A percentile compares a stretch with the other conserved stretches of the same genome.
phyloP scores from a whole-genome alignment of 495 filamentous ascomycete genomes.

The Apodospora peruviana region DNA sequence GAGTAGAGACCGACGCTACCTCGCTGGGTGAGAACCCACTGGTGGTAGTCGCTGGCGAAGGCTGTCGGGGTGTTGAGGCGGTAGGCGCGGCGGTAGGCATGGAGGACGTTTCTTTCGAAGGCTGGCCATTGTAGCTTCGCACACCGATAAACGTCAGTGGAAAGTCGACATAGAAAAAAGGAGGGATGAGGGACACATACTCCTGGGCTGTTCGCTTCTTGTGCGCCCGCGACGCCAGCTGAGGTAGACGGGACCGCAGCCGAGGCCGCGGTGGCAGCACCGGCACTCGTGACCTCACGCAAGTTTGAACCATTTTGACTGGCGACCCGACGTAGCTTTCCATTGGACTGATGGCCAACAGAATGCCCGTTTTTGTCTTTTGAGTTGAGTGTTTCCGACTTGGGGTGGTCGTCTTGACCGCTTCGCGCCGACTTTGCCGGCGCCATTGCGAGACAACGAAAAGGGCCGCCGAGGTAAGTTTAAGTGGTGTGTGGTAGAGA shows the following conservation, averaged over 20 bases:
- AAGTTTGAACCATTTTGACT: constrained; percentile 40
- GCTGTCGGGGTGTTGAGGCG: constrained; percentile 64
- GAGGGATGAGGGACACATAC: constrained; percentile 14
- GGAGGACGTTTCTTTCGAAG: constrained; percentile 65
- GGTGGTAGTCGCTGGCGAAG: constrained; percentile 66
- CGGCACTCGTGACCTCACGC: constrained; percentile 33
- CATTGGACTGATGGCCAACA: constrained; percentile 31
- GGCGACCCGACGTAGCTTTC: constrained; percentile 42
- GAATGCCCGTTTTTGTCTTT: constrained; percentile 41
- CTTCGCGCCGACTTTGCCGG: constrained; percentile 26
- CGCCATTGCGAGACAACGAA: constrained; percentile 21
- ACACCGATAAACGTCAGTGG: not conserved
- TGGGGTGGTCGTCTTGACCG: constrained; percentile 42
- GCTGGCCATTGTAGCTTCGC: constrained; percentile 69
- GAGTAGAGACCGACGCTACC: constrained; percentile 64
- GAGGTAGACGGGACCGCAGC: constrained; percentile 13
- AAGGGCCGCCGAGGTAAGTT: not conserved
- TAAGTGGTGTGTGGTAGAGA: not conserved
- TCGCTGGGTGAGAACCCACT: constrained; percentile 61
- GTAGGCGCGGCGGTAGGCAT: constrained; percentile 76
- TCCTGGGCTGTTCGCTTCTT: constrained; percentile 21
- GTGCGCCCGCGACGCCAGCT: constrained; percentile 10
- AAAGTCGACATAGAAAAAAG: not conserved
- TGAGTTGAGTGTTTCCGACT: constrained; percentile 35
- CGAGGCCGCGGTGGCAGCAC: constrained; percentile 16